Evolutionary conservation across 306 rosid genomes (phyloP).

Genomic region (Prunus davidiana): DNA sequence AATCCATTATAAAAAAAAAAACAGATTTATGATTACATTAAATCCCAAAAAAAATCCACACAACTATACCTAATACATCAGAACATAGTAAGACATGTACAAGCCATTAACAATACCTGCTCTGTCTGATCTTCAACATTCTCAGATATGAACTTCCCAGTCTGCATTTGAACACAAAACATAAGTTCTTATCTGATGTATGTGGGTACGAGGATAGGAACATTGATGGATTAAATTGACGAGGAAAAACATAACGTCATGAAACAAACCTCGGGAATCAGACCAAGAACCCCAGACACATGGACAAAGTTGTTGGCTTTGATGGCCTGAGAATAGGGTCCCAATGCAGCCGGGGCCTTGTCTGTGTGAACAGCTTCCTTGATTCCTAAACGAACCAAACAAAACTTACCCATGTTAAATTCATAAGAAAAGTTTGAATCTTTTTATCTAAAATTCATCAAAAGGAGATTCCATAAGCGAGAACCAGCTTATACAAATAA

Average conservation of each 20-base stretch:
- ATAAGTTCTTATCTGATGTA: background rate
- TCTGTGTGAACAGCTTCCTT: constrained; percentile 86
- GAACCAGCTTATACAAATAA: background rate
- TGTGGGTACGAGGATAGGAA: background rate
- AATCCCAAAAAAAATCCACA: background rate
- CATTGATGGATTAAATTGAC: background rate
- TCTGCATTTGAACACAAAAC: constrained; percentile 41
- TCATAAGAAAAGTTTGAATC: background rate
- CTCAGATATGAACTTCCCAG: constrained; percentile 79
- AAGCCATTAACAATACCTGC: constrained; percentile 51
- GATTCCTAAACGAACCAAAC: constrained; percentile 31
- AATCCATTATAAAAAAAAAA: background rate
- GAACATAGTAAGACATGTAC: background rate
- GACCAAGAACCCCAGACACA: constrained; percentile 93
- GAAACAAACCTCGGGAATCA: constrained; percentile 74
- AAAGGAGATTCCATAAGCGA: background rate
- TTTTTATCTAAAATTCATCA: background rate
- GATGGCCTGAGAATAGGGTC: constrained; percentile 95
- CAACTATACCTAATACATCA: background rate
- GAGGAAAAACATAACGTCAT: background rate
- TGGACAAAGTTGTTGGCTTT: constrained; percentile 72
- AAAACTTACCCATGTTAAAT: constrained; percentile 2
- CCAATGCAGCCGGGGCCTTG: constrained; percentile 93
- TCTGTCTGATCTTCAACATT: constrained; percentile 86
- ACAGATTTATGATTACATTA: background rate